Conservation (phyloP, 2,329 filamentous ascomycete species). For the Pseudofabraea citricarpa region DNA sequence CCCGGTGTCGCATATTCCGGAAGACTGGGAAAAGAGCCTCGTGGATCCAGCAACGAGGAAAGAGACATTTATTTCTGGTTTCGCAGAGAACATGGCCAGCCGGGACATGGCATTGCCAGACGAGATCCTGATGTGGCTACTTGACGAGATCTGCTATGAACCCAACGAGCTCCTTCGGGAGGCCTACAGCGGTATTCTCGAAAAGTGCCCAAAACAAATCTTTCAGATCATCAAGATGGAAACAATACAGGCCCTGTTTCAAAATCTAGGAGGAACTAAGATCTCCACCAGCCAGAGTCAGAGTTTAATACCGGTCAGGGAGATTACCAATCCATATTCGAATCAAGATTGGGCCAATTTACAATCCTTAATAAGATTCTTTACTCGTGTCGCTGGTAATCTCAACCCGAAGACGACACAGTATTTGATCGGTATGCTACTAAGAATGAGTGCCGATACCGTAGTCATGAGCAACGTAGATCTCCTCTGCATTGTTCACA, state of each 20-base stretch:
- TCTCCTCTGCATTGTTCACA: constrained; percentile 35
- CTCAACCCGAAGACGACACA: constrained; percentile 15
- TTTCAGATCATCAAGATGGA: constrained; percentile 39
- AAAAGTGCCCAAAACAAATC: constrained; percentile 39
- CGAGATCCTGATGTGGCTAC: constrained; percentile 61
- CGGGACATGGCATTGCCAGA: constrained; percentile 49
- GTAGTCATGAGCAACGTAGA: constrained; percentile 40
- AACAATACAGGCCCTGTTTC: constrained; percentile 49
- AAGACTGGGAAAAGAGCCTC: constrained; percentile 27
- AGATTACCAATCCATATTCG: constrained; percentile 16
- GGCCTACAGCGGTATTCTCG: constrained; percentile 54
- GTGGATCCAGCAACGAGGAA: constrained; percentile 45
- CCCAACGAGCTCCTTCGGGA: constrained; percentile 48
- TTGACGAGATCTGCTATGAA: constrained; percentile 54
- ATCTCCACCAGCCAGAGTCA: constrained; percentile 32
- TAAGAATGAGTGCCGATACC: constrained; percentile 52
- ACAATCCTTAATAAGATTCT: constrained; percentile 17
- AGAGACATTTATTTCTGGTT: constrained; percentile 57
- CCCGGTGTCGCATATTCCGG: constrained; percentile 13
- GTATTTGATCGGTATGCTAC: constrained; percentile 40
- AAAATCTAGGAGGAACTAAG: constrained; percentile 49
- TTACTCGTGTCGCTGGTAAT: constrained; percentile 21
- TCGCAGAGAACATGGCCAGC: constrained; percentile 49
- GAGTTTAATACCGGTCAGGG: constrained; percentile 13
- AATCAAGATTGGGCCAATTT: constrained; percentile 22